Evolutionary conservation across 2,329 filamentous ascomycete species (phyloP), one percentile per base, ranked within the genome.

Genomic region (Fusarium longipes): DNA sequence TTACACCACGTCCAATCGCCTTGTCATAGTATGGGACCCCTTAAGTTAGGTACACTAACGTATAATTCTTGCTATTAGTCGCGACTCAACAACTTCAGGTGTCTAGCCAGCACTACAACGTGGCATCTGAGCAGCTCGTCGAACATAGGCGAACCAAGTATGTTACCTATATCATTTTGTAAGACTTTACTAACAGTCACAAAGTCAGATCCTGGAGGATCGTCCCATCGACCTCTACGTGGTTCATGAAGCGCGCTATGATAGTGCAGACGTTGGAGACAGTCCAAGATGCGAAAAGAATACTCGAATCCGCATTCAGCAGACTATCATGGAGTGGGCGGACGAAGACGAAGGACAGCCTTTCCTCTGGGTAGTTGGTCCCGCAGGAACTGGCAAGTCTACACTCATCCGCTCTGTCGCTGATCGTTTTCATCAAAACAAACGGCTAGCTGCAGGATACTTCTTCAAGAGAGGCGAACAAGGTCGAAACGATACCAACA

Each of bases 161-260:
- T 8, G 6, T 3, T 35, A 6, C 30, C 3, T 7, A 0, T 27
- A 4, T 14, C 0, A 12, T 1, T 38, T 6, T 8, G 2, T 8
- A 38, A 4, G 1, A 14, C n/a, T n/a, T n/a, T n/a, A 6, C 6
- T 38, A 6, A 38, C 18, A 38, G 0, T 7, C 4, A 18, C 17
- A 14, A n/a, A 48, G 44, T 4, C 22, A 22, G 25, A 48, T 48
- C 3, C 30, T 48, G 0, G 20, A 48, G 22, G 14, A 9, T 3
- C 30, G 17, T 3, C 11, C 44, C 2, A 15, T 27, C 15, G 44
- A 30, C 3, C 32, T 48, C 7, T 1, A 9, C 2, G 7, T 36
- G 1, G 18, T 47, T 18, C 17, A 25, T 2, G 45, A 27, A 4
- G 45, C 45, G 8, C 18, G 45, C 0, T 48, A 35, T 8, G 8